Evolutionary conservation across 352 stramenopile genomes (phyloP).

Genomic region (Globisporangium polare): DNA sequence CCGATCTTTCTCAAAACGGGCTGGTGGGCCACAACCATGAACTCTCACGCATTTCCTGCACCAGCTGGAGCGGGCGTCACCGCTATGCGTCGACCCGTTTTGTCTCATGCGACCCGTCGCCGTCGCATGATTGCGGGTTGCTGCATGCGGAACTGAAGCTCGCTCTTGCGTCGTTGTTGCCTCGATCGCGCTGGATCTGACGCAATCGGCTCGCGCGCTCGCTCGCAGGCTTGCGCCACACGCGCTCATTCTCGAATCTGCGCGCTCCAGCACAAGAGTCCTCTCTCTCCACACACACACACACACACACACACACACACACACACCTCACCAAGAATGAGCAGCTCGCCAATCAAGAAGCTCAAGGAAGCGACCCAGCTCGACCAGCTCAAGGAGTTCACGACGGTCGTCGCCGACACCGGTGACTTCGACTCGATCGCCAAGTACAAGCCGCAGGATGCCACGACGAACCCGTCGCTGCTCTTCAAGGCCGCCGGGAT

Average conservation of each 20-base stretch:
- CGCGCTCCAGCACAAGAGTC: conserved; percentile 34
- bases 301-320: no score
- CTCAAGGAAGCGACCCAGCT: conserved; percentile 76
- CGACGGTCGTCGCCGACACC: conserved; percentile 97
- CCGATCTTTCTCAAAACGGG: conserved; percentile 8
- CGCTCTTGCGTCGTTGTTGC: neutral
- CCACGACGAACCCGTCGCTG: conserved; percentile 99
- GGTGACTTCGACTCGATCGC: conserved; percentile 92
- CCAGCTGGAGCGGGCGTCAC: neutral
- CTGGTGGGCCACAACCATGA: neutral
- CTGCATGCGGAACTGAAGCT: conserved; percentile 11
- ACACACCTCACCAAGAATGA: conserved; percentile 27
- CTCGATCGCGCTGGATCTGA: conserved; percentile 4
- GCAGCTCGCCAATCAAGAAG: conserved; percentile 72
- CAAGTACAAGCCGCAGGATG: conserved; percentile 95
- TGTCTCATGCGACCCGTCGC: conserved; percentile 10
- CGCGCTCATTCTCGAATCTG: conserved; percentile 72
- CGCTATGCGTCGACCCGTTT: neutral
- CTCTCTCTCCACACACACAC: no score
- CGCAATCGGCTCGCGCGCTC: conserved; percentile 3
- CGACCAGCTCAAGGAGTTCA: conserved; percentile 96
- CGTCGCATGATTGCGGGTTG: conserved; percentile 7
- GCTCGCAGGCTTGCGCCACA: neutral
- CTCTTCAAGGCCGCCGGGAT: conserved; percentile 98
- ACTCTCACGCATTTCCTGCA: neutral